Evolutionary conservation across 2,329 filamentous ascomycete genomes (phyloP).

Genomic region (Colletotrichum trifolii): DNA sequence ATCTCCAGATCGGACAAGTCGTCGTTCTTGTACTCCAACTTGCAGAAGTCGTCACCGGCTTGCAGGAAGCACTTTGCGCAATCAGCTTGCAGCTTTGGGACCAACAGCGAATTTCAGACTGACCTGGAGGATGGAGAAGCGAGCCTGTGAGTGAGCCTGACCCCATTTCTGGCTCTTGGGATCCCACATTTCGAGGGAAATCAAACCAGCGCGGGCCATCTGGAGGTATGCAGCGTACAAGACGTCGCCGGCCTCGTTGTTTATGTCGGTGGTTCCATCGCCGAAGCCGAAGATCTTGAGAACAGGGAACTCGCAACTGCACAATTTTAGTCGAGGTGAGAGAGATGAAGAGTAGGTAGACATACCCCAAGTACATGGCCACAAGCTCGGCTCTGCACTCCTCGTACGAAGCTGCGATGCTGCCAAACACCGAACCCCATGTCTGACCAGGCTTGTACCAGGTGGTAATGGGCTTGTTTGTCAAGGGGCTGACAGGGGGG

Average conservation of each 20-base stretch:
- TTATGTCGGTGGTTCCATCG: slow-evolving; percentile 77
- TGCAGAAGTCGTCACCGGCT: slow-evolving; percentile 88
- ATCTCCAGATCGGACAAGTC: slow-evolving; percentile 86
- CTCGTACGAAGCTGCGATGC: slow-evolving; percentile 88
- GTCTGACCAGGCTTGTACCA: slow-evolving; percentile 98
- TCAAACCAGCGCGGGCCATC: slow-evolving; percentile 94
- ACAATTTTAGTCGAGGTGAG: background rate
- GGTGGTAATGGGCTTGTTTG: slow-evolving; percentile 78
- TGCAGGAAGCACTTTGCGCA: slow-evolving; percentile 76
- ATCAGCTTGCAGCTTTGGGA: slow-evolving; percentile 16
- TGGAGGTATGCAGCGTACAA: slow-evolving; percentile 89
- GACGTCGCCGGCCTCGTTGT: slow-evolving; percentile 83
- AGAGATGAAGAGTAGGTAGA: slow-evolving; percentile 16
- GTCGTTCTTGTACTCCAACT: slow-evolving; percentile 77
- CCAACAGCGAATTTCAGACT: slow-evolving; percentile 6
- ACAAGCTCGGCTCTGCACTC: slow-evolving; percentile 96
- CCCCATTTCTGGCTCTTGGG: slow-evolving; percentile 92
- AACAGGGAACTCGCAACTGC: slow-evolving; percentile 85
- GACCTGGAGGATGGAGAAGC: slow-evolving; percentile 82
- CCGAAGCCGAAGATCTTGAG: slow-evolving; percentile 93
- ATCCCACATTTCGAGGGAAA: slow-evolving; percentile 93
- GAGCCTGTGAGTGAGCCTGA: slow-evolving; percentile 90
- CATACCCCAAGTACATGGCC: slow-evolving; percentile 77
- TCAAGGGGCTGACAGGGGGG: slow-evolving; percentile 84
- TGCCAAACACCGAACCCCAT: slow-evolving; percentile 92